Evolutionary conservation across 148 eudicot species (phyloP).

Genomic region (Cornus florida): DNA sequence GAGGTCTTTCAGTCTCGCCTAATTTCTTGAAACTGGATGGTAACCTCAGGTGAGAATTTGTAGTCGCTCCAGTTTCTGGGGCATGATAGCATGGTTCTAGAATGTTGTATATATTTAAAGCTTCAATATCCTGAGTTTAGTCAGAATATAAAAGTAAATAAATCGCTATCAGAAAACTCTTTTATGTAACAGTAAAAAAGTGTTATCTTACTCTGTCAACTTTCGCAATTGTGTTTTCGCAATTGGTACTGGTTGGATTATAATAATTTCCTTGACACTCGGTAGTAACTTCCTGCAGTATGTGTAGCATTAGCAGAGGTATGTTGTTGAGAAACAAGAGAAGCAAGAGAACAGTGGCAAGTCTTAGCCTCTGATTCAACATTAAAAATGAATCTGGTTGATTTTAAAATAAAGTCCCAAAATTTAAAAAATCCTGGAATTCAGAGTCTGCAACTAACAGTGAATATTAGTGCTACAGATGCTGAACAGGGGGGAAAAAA

Average conservation of each 20-base stretch:
- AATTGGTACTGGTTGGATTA: conserved; percentile 38
- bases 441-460: neutral
- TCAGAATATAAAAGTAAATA: conserved; percentile 1
- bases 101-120: conserved; percentile 76
- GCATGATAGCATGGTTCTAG: conserved; percentile 90
- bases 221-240: conserved; percentile 49
- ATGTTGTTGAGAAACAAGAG: neutral
- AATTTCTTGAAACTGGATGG: conserved; percentile 77
- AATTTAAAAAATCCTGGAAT: neutral
- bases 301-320: neutral
- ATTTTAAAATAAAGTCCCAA: neutral
- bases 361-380: neutral
- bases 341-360: neutral
- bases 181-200: neutral
- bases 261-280: conserved; percentile 71
- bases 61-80: conserved; percentile 21
- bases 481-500: too few relatives aligned
- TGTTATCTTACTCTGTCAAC: conserved; percentile 47
- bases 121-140: conserved; percentile 47
- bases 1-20: conserved; percentile 80
- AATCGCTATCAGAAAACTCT: neutral
- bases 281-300: conserved; percentile 48
- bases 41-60: conserved; percentile 28
- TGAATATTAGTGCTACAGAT: too few relatives aligned
- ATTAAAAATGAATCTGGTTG: neutral